phyloP scores from a whole-genome alignment of 2,329 filamentous ascomycete species.

The Ophiostoma piceae region DNA sequence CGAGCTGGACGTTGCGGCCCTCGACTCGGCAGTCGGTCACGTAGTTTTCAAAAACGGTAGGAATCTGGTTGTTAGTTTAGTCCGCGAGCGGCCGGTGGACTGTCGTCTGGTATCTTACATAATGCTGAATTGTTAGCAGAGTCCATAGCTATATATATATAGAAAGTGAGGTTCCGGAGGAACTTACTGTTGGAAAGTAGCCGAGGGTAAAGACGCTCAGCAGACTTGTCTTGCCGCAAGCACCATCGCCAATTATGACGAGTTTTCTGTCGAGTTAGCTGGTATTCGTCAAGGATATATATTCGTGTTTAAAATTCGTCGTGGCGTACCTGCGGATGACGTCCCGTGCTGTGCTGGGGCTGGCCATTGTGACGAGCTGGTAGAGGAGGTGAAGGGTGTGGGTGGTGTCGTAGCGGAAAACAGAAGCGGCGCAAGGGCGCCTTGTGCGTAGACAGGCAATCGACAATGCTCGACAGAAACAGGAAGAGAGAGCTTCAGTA shows the following conservation, averaged over 20 bases:
- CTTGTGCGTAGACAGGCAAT: background rate
- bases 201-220: constrained; percentile 96
- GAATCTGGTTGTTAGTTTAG: constrained; percentile 54
- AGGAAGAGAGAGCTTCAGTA: background rate
- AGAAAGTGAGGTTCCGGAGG: background rate
- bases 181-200: constrained; percentile 89
- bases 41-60: constrained; percentile 98
- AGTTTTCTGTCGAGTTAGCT: constrained; percentile 62
- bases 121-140: constrained; percentile 44
- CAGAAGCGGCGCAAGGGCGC: constrained; percentile 4
- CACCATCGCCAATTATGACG: constrained; percentile 94
- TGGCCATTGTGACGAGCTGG: constrained; percentile 33
- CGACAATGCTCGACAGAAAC: background rate
- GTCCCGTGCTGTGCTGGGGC: constrained; percentile 33
- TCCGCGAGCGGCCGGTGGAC: background rate
- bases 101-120: constrained; percentile 40
- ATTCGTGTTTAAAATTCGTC: background rate
- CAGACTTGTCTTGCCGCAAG: constrained; percentile 96
- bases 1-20: constrained; percentile 96
- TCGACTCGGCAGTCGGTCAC: constrained; percentile 98
- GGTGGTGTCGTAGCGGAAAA: background rate
- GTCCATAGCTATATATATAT: background rate
- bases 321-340: constrained; percentile 38
- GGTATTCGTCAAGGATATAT: background rate
- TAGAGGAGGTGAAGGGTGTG: background rate